Evolutionary conservation across 2,329 filamentous ascomycete genomes (phyloP), one percentile per base, ranked within the genome.

Genomic region (Podosphaera aphanis): DNA sequence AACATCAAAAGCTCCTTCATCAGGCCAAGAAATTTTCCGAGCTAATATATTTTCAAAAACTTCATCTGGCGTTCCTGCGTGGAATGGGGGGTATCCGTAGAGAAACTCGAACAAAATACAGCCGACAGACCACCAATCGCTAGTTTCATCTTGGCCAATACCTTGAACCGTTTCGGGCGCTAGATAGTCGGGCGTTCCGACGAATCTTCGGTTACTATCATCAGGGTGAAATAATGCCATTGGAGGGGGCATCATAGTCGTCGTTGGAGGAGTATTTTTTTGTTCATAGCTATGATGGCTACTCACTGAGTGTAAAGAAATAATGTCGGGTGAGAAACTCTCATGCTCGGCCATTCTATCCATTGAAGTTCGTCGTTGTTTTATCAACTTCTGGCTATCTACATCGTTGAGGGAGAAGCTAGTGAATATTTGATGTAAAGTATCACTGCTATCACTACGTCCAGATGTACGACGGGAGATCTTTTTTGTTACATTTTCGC

Each of bases 91-190:
- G 48, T 83, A 79, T 1, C 90, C 90, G 57, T 83, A 95, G 2
- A 98, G 66, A 53, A 93, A 94, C 57, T 98, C 90, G 56, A 94
- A 98, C 62, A 95, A 66, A 54, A 98, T 95, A 60, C 92, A 98
- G 0, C 90, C 90, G n/a, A 98, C 71, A 19, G 90, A 95, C 90
- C 90, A 98, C 90, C 90, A 98, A 74, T 98, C 90, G 59, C 90
- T 95, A 53, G 88, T 90, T 61, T 95, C 88, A 57, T 98, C 90
- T 61, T 98, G 90, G 1, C 88, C 85, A 52, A 85, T 77, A 43
- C 92, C 90, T 52, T 84, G 86, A 58, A 98, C 93, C 0, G 92
- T 98, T 60, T 98, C 92, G 0, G 90, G 90, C 0, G 90, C 90
- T 13, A 98, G 71, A 59, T 98, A 98, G 61, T 98, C 90, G 0